Evolutionary conservation across 2,329 filamentous ascomycete genomes (phyloP), one percentile per base, ranked within the genome.

Genomic region (Trichophyton mentagrophytes): DNA sequence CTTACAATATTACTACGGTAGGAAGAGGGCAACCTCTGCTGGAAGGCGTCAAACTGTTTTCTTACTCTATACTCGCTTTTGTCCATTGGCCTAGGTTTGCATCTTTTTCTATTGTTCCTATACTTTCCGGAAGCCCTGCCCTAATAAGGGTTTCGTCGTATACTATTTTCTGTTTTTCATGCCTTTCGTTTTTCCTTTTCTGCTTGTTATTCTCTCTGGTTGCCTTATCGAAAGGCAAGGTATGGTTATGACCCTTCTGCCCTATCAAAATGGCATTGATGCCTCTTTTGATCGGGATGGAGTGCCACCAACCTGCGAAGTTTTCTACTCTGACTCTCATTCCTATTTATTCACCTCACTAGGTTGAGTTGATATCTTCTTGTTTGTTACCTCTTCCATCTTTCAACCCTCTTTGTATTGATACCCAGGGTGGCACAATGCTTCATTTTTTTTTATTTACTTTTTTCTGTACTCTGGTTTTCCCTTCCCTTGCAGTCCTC

Each of bases 1-100:
- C 49, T 53, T 53, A 33, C 49, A 53, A 20, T 20, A 57, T 42
- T 57, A 57, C 55, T 57, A 57, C n/a, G 38, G 55, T 42, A 42
- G 38, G 33, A 57, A 38, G 61, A 60, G 61, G 59, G 59, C 61
- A 47, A 62, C 61, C 59, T 62, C 55, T 33, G 33, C 44, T 46
- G 30, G 59, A 40, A 56, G 56, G 59, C 59, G 59, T 60, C 44
- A 33, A 57, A 57, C 33, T 42, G 55, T 40, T 40, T 56, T 30
- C 27, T 33, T 40, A 27, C 13, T 9, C 8, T 56, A 17, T 44
- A 13, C 22, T 33, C 20, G 7, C 49, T 11, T 40, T 27, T 33
- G 17, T 60, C 13, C 53, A 25, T 60, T 42, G 22, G 49, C 49
- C 49, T 53, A 15, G 25, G 25, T 53, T n/a, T 53, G 49, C 49